phyloP scores from a whole-genome alignment of 441 rosid genomes.

The Macaranga tanarius region DNA sequence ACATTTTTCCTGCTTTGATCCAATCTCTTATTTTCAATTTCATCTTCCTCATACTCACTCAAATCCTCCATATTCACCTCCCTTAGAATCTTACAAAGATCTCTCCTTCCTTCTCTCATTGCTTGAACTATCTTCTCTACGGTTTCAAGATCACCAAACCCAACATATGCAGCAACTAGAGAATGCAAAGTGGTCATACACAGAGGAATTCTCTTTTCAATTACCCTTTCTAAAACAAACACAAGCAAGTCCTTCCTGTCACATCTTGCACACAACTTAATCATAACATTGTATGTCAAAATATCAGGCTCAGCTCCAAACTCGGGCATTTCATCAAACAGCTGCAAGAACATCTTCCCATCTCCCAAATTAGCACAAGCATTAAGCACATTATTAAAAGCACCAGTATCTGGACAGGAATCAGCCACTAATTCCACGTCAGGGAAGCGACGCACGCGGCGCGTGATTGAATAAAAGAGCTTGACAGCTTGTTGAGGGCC shows the following conservation, averaged over 20 bases:
- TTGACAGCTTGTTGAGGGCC: slow-evolving; percentile 64
- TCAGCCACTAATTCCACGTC: slow-evolving; percentile 52
- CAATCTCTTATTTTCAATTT: slow-evolving; percentile 13
- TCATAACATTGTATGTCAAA: slow-evolving; percentile 74
- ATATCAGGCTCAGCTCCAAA: slow-evolving; percentile 70
- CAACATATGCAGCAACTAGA: slow-evolving; percentile 89
- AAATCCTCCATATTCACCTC: slow-evolving; percentile 48
- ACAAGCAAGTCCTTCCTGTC: slow-evolving; percentile 72
- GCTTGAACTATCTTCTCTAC: slow-evolving; percentile 86
- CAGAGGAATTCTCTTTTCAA: slow-evolving; percentile 50
- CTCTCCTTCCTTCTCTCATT: slow-evolving; percentile 83
- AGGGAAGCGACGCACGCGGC: slow-evolving; percentile 47
- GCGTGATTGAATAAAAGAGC: slow-evolving; percentile 54
- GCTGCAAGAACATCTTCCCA: slow-evolving; percentile 46
- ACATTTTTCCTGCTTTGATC: slow-evolving; percentile 32
- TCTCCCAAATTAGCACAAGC: slow-evolving; percentile 90
- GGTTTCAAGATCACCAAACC: slow-evolving; percentile 70
- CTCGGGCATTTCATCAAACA: slow-evolving; percentile 72
- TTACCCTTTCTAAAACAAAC: slow-evolving; percentile 67
- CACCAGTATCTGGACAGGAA: slow-evolving; percentile 78
- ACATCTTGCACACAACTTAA: slow-evolving; percentile 77
- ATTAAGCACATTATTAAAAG: slow-evolving; percentile 80
- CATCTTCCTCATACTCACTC: slow-evolving; percentile 36
- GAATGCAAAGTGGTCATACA: slow-evolving; percentile 87
- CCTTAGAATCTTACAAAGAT: slow-evolving; percentile 73